phyloP scores from a whole-genome alignment of 768 basidiomycete genomes.

The Suillus hirtellus region DNA sequence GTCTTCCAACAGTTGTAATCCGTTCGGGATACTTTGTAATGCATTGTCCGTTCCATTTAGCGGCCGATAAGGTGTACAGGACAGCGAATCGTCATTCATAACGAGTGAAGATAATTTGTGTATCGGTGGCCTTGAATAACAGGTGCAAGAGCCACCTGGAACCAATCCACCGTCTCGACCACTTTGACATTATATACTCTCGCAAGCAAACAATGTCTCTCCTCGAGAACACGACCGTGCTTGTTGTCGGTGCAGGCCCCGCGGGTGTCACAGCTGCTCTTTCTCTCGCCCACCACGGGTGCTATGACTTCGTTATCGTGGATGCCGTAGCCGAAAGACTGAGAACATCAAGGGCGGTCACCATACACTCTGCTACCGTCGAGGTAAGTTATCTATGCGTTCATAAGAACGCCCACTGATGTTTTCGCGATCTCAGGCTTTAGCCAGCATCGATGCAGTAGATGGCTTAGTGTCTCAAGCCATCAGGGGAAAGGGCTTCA shows the following conservation, averaged over 20 bases:
- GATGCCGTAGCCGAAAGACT: constrained; percentile 32
- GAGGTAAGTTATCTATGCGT: constrained; percentile 34
- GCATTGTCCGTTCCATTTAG: neutral
- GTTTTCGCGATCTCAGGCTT: constrained; percentile 36
- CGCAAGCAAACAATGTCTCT: neutral
- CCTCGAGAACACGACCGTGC: constrained; percentile 35
- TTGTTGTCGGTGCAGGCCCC: constrained; percentile 55
- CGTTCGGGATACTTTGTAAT: no score
- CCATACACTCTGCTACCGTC: constrained; percentile 47
- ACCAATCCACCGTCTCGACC: neutral
- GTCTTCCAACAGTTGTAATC: neutral
- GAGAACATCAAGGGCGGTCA: constrained; percentile 41
- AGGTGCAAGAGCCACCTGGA: neutral
- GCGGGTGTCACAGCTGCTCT: constrained; percentile 47
- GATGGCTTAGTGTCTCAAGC: constrained; percentile 32
- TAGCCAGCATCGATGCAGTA: constrained; percentile 42
- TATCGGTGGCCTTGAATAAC: constrained; percentile 1
- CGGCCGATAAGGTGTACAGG: neutral
- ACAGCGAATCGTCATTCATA: neutral
- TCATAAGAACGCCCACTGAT: neutral
- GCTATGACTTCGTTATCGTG: constrained; percentile 35
- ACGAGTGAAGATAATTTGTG: neutral
- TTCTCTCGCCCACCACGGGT: constrained; percentile 40
- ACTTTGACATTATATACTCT: neutral
- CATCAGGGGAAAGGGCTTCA: constrained; percentile 29